Evolutionary conservation across 2,329 filamentous ascomycete species (phyloP), one percentile per base, ranked within the genome.

Genomic region (Metarhizium humberi): DNA sequence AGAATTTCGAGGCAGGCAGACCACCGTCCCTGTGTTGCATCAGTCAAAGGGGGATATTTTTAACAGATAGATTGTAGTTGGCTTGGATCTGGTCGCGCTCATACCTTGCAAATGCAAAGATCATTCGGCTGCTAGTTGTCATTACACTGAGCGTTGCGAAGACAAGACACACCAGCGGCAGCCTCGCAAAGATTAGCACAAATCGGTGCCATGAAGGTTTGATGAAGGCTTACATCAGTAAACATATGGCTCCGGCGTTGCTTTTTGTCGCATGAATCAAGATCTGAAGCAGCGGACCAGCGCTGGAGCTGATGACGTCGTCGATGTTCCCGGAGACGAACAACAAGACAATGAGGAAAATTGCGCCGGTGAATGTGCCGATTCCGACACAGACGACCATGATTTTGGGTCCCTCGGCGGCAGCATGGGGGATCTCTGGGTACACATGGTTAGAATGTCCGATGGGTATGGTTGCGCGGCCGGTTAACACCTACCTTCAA

Each of bases 71-170:
- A 3, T 11, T 30, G 8, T 18, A 7, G 29, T 8, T 11, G 11
- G 29, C 6, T 11, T 38, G 20, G 25, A 4, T 11, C 20, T 16
- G 32, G 14, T 20, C 3, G 5, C 42, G n/a, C n/a, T 20, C 42
- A 5, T 55, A 60, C 60, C 69, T 59, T 6, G 67, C 83, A 59
- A 88, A 87, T 0, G 85, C 85, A 62, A 84, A 87, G 8, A 81
- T 81, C 78, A 87, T 87, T 7, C 84, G 77, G 38, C 76, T 80
- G 38, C 77, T 81, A 0, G 84, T 87, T 0, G 84, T 85, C 81
- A 87, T 82, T 61, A 87, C 80, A 3, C 76, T 77, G 3, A 77
- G 83, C 3, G 78, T 79, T 2, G 84, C 82, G 63, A 88, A 86
- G 2, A 85, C 69, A 51, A 86, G 74, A 62, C 84, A 87, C 2